Evolutionary conservation across 2,329 filamentous ascomycete species (phyloP).

Genomic region (Amauroascus niger): DNA sequence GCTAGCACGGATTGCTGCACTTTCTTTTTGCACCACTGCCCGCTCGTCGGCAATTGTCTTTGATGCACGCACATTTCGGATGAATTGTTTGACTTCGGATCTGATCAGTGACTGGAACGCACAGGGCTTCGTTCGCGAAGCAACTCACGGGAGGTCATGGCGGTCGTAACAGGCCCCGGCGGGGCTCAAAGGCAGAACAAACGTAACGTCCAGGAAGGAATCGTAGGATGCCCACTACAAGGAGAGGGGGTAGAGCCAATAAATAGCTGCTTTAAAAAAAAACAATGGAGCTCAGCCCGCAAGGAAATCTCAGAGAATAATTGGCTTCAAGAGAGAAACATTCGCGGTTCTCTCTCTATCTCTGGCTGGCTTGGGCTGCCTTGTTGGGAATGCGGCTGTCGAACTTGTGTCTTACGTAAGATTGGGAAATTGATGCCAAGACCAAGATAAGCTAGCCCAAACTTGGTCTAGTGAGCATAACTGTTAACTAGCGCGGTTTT

Average conservation of each 20-base stretch:
- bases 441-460: not conserved
- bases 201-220: conserved; percentile 7
- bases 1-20: conserved; percentile 90
- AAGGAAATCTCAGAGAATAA: not conserved
- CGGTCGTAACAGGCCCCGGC: conserved; percentile 43
- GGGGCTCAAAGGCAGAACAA: conserved; percentile 22
- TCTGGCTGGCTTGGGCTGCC: no score
- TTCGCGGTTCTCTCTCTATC: no score
- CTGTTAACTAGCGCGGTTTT: not conserved
- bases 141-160: conserved; percentile 50
- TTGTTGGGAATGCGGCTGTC: not conserved
- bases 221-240: not conserved
- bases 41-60: conserved; percentile 99
- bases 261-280: not conserved
- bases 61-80: conserved; percentile 94
- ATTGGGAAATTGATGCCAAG: not conserved
- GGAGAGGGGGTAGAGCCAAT: not conserved
- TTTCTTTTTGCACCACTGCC: conserved; percentile 97
- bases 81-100: conserved; percentile 88
- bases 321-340: no score
- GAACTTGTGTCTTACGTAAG: not conserved
- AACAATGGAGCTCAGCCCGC: not conserved
- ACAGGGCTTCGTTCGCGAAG: conserved; percentile 16
- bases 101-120: conserved; percentile 22
- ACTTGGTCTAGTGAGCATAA: not conserved